phyloP scores from a whole-genome alignment of 768 basidiomycete species.

The Collybiopsis confluens region DNA sequence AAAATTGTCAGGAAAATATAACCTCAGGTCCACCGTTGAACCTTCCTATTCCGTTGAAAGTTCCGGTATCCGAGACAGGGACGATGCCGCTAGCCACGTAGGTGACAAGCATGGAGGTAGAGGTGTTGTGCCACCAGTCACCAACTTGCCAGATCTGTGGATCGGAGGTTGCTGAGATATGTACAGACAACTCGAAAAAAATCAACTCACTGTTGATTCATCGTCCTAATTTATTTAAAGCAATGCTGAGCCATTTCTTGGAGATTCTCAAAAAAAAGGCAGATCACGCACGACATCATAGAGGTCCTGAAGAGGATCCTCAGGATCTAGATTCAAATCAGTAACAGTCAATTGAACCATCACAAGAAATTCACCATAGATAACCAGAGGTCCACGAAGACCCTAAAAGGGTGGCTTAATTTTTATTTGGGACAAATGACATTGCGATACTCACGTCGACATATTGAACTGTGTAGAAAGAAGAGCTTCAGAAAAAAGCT shows the following conservation, averaged over 20 bases:
- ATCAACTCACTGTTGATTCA: neutral
- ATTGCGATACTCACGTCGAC: slow-evolving; percentile 13
- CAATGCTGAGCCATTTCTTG: neutral
- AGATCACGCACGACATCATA: slow-evolving; percentile 47
- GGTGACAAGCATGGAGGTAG: slow-evolving; percentile 20
- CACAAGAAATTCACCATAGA: slow-evolving; percentile 23
- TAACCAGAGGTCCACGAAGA: slow-evolving; percentile 28
- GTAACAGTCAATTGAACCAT: neutral
- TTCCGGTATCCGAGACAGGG: slow-evolving; percentile 26
- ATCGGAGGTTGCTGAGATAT: neutral
- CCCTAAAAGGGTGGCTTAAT: slow-evolving; percentile 14
- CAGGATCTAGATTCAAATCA: slow-evolving; percentile 18
- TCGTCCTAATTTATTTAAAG: neutral
- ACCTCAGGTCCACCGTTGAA: slow-evolving; percentile 33
- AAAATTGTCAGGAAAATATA: neutral
- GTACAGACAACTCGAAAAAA: no score
- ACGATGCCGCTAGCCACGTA: slow-evolving; percentile 19
- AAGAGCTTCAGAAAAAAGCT: no score
- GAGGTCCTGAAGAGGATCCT: slow-evolving; percentile 34
- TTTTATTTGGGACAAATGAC: neutral
- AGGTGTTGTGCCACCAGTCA: slow-evolving; percentile 38
- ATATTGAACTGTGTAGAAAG: neutral
- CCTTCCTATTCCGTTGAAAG: slow-evolving; percentile 24
- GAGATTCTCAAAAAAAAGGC: slow-evolving; percentile 8
- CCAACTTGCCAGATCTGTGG: slow-evolving; percentile 12